Base-by-base conservation (phyloP, 768 basidiomycete genomes). In the Grammothele lineata region DNA sequence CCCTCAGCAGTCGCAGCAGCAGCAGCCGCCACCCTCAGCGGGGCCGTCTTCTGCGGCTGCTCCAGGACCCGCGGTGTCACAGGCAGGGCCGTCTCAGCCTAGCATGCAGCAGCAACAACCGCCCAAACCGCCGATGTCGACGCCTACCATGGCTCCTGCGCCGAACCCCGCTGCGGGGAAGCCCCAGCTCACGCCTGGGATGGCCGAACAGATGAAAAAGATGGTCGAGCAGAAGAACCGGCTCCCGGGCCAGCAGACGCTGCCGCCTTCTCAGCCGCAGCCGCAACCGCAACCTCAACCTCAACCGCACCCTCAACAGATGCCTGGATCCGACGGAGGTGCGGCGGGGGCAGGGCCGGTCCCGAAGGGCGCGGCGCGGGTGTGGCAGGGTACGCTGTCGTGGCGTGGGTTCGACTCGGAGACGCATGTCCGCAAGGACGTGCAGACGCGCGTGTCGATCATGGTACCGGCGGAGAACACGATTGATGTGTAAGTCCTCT, bases 331-430 rank as follows among this genome's bases (percentile, higher is more conserved):
- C 14, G 8, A 30, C 27, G 27, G 27, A 7, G 18, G n/a, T 27
- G n/a, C 10, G 5, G 37, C 18, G 1, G 19, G 37, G 17, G 9
- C 37, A 26, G 1, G 22, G 5, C 38, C 9, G 17, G 4, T 25
- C 46, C 40, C 11, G 50, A 43, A 30, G n/a, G 12, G 34, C 9
- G 19, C 33, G 41, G 5, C 56, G 2, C 38, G 39, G 2, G 46
- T 65, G 10, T 85, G 83, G 83, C 63, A 67, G 17, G 81, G 80
- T 7, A 54, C 62, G 1, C 58, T 84, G 22, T 66, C 62, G 4
- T 82, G 73, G 66, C 69, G 57, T 26, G 77, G 75, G 5, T 57
- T 57, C 22, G 67, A 63, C 41, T 45, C 64, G 17, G 59, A 48
- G 43, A 57, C 46, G n/a, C 69, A 54, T 64, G 46, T 53, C 46